Conservation (phyloP, 257 asterid genomes). For the Verbascum thapsus region DNA sequence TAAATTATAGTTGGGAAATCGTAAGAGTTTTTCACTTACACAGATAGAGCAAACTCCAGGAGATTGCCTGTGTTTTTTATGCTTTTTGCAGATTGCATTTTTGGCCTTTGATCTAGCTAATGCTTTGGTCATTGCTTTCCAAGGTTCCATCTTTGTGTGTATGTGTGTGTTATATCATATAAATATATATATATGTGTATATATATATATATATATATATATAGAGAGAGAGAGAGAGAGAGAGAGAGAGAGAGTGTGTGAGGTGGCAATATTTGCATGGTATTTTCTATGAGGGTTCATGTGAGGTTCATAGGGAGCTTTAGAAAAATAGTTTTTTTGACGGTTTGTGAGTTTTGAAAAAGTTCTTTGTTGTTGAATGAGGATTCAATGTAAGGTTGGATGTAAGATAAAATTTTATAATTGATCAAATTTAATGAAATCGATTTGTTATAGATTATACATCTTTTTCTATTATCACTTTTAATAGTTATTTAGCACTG, state of each 20-base stretch:
- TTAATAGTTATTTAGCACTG: too few species aligned
- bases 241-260: too few species aligned
- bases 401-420: too few species aligned
- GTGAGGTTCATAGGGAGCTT: slow-evolving; percentile 51
- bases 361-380: slow-evolving; percentile 37
- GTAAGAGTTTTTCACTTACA: slow-evolving; percentile 54
- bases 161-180: too few species aligned
- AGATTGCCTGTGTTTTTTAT: slow-evolving; percentile 66
- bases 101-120: slow-evolving; percentile 33
- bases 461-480: too few species aligned
- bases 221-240: too few species aligned
- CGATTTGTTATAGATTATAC: too few species aligned
- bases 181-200: too few species aligned
- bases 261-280: slow-evolving; percentile 31
- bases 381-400: slow-evolving; percentile 37
- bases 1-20: slow-evolving; percentile 10
- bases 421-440: too few species aligned
- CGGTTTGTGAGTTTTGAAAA: slow-evolving; percentile 42
- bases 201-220: slow-evolving; percentile 4
- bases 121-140: slow-evolving; percentile 34
- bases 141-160: slow-evolving; percentile 34
- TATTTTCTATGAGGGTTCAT: slow-evolving; percentile 63
- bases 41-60: slow-evolving; percentile 82
- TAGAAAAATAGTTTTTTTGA: slow-evolving; percentile 32
- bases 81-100: slow-evolving; percentile 52